Base-by-base conservation (phyloP, 2,329 filamentous ascomycete genomes). In the Aureobasidium namibiae region DNA sequence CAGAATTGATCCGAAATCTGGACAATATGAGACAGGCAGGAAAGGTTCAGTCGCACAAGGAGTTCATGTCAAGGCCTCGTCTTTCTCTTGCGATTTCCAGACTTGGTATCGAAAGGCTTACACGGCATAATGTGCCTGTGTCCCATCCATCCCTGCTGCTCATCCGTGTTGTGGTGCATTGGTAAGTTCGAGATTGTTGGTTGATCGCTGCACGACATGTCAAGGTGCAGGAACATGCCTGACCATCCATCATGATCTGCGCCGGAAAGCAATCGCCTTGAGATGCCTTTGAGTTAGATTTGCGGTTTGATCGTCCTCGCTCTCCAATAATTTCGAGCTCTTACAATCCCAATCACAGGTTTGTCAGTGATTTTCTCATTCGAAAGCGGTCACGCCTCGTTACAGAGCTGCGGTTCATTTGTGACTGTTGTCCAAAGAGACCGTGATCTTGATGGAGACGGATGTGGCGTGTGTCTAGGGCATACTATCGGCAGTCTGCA, bases 201-300 rank as follows among this genome's bases (percentile, higher is more conserved):
- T 58, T 58, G 44, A 58, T 58, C 41, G 54, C 54, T 58, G 44
- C 44, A 58, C 54, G 34, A 49, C 54, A 58, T 49, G 34, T 49
- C n/a, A 39, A 29, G 38, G 24, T 24, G 54, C 34, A 58, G 54
- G 54, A 58, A 49, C 54, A 58, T 11, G 54, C 23, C 21, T 46
- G 41, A n/a, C 21, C 53, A 38, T 46, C 29, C 53, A 58, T 58
- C 54, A 48, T 41, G 54, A 58, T 58, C 54, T 58, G 34, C 54
- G 24, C 2, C 13, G 34, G 34, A n/a, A 33, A 48, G 54, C 54
- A 49, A 48, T 58, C 54, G 54, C 54, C 44, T 58, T 58, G 44
- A 41, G 26, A 29, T 58, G n/a, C 54, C 33, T 11, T 23, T 8
- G 14, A 23, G 41, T 48, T 11, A 33, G 16, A 49, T 41, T 24